Evolutionary conservation across 352 stramenopile genomes (phyloP), one percentile per base, ranked within the genome.

Genomic region (Globisporangium radiosum): DNA sequence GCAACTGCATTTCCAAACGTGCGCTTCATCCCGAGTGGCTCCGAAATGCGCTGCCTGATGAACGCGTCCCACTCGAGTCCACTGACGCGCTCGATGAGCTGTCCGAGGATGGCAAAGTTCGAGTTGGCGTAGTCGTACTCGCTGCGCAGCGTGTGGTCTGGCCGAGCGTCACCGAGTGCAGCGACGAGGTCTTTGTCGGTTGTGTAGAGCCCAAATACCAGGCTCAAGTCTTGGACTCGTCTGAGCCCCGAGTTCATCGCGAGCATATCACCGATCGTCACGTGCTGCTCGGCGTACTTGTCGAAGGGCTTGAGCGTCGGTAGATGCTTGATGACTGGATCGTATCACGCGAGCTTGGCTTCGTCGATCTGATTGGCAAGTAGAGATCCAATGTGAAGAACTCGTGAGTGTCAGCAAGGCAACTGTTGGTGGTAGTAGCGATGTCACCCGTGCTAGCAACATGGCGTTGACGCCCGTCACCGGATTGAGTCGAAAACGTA

Each of bases 101-200:
- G 69, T 0, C 80, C 80, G 25, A 88, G 60, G 49, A 87, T 78
- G 1, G 69, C 75, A 52, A 80, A 88, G 59, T 87, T 87, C 19
- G 75, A 47, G 49, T 87, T 89, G 37, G 75, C 57, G 58, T 87
- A 87, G 54, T 81, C 76, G 39, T 81, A 75, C 8, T 66, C 73
- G 19, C 70, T 68, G 37, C 76, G 75, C 17, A 87, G 65, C 1
- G 68, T 62, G 54, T 80, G 72, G 17, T 66, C 45, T 0, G 76
- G 76, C 51, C 76, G 63, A 4, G 79, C 64, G 57, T 75, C 64
- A 2, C 54, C 58, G 7, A 87, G 69, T 2, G 58, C 65, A 11
- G 68, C 36, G 11, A 82, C 77, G 0, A 80, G 50, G 0, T 75
- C 66, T 33, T 74, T 63, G n/a, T 82, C 70, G 0, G 75, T 71